Evolutionary conservation across 2,329 filamentous ascomycete species (phyloP).

Genomic region (Microcyclosporella mali): DNA sequence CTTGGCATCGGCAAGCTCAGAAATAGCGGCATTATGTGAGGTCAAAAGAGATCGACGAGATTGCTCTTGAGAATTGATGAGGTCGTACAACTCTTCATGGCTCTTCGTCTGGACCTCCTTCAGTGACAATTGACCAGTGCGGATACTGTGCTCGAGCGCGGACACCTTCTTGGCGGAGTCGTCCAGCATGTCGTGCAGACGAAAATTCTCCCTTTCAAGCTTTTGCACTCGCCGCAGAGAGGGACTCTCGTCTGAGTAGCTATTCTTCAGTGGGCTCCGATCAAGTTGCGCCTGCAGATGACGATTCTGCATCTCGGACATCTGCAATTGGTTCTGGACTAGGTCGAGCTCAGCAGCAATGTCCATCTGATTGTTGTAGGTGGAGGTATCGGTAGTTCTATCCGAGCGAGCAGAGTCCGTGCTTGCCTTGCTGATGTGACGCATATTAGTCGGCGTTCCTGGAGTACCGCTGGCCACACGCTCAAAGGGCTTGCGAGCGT

Average conservation of each 20-base stretch:
- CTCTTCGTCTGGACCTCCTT: conserved; percentile 89
- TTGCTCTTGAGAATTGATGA: conserved; percentile 89
- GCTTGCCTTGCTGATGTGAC: conserved; percentile 59
- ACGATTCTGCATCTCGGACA: conserved; percentile 90
- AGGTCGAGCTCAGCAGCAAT: conserved; percentile 85
- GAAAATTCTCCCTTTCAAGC: conserved; percentile 83
- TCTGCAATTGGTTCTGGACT: conserved; percentile 86
- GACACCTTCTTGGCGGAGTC: conserved; percentile 92
- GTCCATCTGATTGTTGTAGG: conserved; percentile 84
- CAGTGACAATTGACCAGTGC: conserved; percentile 77
- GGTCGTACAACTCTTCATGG: conserved; percentile 86
- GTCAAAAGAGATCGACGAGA: conserved; percentile 75
- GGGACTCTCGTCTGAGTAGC: conserved; percentile 66
- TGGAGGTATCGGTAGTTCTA: conserved; percentile 72
- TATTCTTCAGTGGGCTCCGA: conserved; percentile 54
- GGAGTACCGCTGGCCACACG: conserved; percentile 50
- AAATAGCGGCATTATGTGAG: conserved; percentile 76
- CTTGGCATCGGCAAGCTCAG: conserved; percentile 81
- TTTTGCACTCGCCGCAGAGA: conserved; percentile 79
- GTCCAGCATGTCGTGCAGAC: conserved; percentile 88
- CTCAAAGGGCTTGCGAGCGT: conserved; percentile 59
- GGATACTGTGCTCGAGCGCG: conserved; percentile 76
- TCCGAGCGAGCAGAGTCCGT: conserved; percentile 80
- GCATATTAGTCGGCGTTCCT: conserved; percentile 62
- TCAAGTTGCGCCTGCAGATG: conserved; percentile 86